Evolutionary conservation across 257 asterid species (phyloP).

Genomic region (Nicotiana attenuata): DNA sequence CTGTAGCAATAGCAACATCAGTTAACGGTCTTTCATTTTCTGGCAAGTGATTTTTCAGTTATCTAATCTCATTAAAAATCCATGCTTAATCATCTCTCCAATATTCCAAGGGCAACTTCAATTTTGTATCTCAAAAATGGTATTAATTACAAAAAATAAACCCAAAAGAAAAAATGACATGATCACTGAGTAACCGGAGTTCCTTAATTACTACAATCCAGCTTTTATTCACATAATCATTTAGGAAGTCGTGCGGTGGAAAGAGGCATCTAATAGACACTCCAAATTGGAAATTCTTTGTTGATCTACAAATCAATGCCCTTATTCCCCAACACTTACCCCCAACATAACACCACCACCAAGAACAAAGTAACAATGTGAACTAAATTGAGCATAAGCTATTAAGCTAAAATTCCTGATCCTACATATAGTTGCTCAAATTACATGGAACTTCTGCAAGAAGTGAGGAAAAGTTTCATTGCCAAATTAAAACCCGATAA

Average conservation of each 20-base stretch:
- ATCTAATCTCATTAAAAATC: not conserved
- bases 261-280: not conserved
- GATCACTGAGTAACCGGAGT: not conserved
- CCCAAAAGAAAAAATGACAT: not conserved
- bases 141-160: not conserved
- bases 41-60: not conserved
- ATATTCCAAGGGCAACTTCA: not conserved
- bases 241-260: not conserved
- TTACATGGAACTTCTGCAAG: not conserved
- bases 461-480: too few species aligned
- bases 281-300: not conserved
- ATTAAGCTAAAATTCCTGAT: not conserved
- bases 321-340: not conserved
- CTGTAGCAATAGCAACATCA: conserved; percentile 28
- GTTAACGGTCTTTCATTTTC: not conserved
- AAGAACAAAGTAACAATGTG: not conserved
- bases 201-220: not conserved
- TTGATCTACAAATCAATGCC: not conserved
- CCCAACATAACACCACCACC: not conserved
- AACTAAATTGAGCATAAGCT: not conserved
- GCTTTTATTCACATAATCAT: not conserved
- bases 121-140: not conserved
- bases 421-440: not conserved
- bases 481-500: too few species aligned
- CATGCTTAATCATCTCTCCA: not conserved